Base-by-base conservation (phyloP, 176 grass and related monocot species). In the Tuctoria greenei region DNA sequence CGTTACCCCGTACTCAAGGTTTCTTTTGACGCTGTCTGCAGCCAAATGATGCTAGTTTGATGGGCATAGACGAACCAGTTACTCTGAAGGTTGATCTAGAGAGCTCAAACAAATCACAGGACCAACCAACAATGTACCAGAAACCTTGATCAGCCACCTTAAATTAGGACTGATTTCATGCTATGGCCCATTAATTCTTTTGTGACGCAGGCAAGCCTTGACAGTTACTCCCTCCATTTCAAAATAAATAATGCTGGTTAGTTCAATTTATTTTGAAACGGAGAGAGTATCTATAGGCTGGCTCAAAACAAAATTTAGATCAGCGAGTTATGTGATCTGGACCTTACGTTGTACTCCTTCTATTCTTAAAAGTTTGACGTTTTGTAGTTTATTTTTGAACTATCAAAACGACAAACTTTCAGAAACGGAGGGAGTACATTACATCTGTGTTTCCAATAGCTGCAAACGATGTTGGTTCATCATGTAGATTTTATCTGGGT, bases 21-120 rank as follows among this genome's bases (percentile, higher is more conserved):
- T 11, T 35, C 1, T 51, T 65, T n/a, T 65, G 0, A 0, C 4
- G 4, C 85, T 24, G 18, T 44, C 10, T 82, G 14, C 59, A 93
- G 91, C 69, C 55, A 17, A 78, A 25, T 66, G 88, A 83, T 37
- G 20, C 80, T 44, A 90, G 25, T 83, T 27, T 66, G 5, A 93
- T 90, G 88, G 71, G 43, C 16, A 37, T 93, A 49, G 91, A 86
- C 0, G 85, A 86, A 76, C 67, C 79, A 80, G 63, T 67, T 34
- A 38, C 46, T 40, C 31, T 55, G 20, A 93, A 82, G 69, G 65
- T 21, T 40, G 88, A 85, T 58, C 41, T 38, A 49, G 75, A 85
- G 39, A 83, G 52, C 51, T 65, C 85, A 61, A 87, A 73, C 70
- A 88, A 86, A 71, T 39, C 74, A 56, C 61, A 64, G 1, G 91